Percentiles rank a stretch among this genome's conserved stretches.
These are phyloP conservation scores for Tetraselmis striata DNA, from an alignment of 139 green algal genomes.

Conservation along the genomic window DNA sequence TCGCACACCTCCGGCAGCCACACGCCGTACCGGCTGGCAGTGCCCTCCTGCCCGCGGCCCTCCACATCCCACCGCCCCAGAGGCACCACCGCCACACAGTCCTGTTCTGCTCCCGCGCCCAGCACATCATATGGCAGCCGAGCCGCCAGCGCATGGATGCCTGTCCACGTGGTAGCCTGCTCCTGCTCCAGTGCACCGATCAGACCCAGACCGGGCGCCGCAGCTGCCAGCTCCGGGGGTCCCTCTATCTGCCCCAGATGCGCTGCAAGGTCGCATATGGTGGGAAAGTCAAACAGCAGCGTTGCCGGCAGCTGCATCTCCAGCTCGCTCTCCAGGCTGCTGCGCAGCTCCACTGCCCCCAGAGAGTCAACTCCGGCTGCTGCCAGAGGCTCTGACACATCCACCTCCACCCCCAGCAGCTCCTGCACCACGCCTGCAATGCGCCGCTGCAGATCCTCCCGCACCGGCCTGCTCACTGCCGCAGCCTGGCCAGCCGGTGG, in stretches of 20 bases:
- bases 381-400: not conserved
- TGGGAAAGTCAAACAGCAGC: slow-evolving; percentile 55
- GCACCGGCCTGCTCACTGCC: not conserved
- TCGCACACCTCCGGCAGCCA: slow-evolving; percentile 32
- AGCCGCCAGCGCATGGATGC: not conserved
- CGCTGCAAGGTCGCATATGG: slow-evolving; percentile 32
- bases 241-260: not conserved
- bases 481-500: not conserved
- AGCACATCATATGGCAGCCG: not conserved
- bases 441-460: not conserved
- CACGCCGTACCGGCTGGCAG: slow-evolving; percentile 35
- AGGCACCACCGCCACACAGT: not conserved
- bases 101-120: not conserved
- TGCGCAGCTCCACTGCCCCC: slow-evolving; percentile 36
- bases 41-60: not conserved
- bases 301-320: slow-evolving; percentile 47
- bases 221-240: not conserved
- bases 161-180: not conserved
- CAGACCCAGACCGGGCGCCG: too few species aligned
- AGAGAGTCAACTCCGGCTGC: slow-evolving; percentile 26
- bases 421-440: not conserved
- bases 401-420: not conserved
- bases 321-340: slow-evolving; percentile 34
- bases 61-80: not conserved
- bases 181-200: too few species aligned